Evolutionary conservation across 306 rosid genomes (phyloP).

Genomic region (Quillaja saponaria): DNA sequence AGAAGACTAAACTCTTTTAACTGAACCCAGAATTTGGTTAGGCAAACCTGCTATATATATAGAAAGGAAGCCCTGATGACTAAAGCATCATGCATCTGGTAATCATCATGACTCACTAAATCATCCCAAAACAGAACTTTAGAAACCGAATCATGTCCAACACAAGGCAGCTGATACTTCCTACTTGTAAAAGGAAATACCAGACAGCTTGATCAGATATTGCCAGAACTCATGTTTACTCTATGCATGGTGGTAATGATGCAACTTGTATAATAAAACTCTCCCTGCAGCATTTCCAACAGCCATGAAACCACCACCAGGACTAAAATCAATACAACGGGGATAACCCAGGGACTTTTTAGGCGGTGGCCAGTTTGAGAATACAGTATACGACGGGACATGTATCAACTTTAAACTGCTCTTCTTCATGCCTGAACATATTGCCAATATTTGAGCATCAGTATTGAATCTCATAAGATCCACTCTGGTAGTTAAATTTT

Average conservation of each 20-base stretch:
- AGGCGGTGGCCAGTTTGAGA: slow-evolving; percentile 78
- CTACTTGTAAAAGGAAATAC: too few relatives aligned
- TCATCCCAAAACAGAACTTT: too few relatives aligned
- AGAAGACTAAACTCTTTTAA: too few relatives aligned
- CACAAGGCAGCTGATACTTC: too few relatives aligned
- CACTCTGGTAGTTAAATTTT: slow-evolving; percentile 56
- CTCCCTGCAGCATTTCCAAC: slow-evolving; percentile 74
- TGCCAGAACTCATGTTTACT: not conserved
- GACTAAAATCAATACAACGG: slow-evolving; percentile 76
- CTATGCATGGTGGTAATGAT: slow-evolving; percentile 47
- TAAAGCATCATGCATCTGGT: too few relatives aligned
- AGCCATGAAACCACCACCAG: slow-evolving; percentile 92
- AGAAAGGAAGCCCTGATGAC: too few relatives aligned
- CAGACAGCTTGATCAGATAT: not conserved
- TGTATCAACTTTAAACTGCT: slow-evolving; percentile 74
- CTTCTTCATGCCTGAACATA: slow-evolving; percentile 72
- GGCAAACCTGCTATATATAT: too few relatives aligned
- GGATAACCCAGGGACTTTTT: slow-evolving; percentile 58
- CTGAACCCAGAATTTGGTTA: too few relatives aligned
- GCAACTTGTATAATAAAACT: slow-evolving; percentile 59
- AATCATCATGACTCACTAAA: too few relatives aligned
- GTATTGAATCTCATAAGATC: slow-evolving; percentile 56
- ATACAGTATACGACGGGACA: slow-evolving; percentile 65
- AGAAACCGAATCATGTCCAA: too few relatives aligned
- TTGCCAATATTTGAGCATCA: slow-evolving; percentile 60